Conservation (phyloP, 2,329 filamentous ascomycete species). For the Nigrospora osmanthi region DNA sequence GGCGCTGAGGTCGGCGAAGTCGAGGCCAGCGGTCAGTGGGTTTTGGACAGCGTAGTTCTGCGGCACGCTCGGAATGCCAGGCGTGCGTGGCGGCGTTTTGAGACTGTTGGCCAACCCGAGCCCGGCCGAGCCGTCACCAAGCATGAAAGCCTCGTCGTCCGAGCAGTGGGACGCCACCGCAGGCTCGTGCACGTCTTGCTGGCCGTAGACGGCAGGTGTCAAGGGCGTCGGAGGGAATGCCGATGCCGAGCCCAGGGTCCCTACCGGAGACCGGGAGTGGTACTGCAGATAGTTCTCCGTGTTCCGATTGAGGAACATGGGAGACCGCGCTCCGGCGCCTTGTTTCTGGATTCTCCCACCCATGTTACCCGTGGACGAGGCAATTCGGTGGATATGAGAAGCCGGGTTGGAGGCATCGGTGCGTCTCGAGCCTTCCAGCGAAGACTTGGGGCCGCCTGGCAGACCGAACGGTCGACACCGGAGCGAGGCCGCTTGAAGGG, state of each 20-base stretch:
- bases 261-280: conserved; percentile 32
- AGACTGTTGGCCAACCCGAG: conserved; percentile 28
- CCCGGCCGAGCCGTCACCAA: conserved; percentile 15
- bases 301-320: conserved; percentile 35
- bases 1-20: conserved; percentile 34
- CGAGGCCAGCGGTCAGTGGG: conserved; percentile 10
- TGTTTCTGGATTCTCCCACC: conserved; percentile 33
- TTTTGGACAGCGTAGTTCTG: conserved; percentile 30
- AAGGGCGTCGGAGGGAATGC: conserved; percentile 39
- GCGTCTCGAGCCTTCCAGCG: conserved; percentile 36
- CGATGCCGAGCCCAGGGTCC: conserved; percentile 25
- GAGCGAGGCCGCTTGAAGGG: conserved; percentile 36
- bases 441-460: conserved; percentile 34
- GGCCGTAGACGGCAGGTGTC: conserved; percentile 33
- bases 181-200: conserved; percentile 29
- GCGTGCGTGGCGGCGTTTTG: conserved; percentile 46
- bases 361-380: conserved; percentile 38
- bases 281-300: conserved; percentile 35
- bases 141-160: conserved; percentile 25
- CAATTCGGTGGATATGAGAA: conserved; percentile 41
- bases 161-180: conserved; percentile 28
- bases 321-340: conserved; percentile 30
- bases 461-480: conserved; percentile 32
- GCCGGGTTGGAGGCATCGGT: conserved; percentile 34
- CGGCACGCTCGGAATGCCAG: conserved; percentile 34